Evolutionary conservation across 805 yeast species (phyloP).

Genomic region (Spathaspora hagerdaliae): DNA sequence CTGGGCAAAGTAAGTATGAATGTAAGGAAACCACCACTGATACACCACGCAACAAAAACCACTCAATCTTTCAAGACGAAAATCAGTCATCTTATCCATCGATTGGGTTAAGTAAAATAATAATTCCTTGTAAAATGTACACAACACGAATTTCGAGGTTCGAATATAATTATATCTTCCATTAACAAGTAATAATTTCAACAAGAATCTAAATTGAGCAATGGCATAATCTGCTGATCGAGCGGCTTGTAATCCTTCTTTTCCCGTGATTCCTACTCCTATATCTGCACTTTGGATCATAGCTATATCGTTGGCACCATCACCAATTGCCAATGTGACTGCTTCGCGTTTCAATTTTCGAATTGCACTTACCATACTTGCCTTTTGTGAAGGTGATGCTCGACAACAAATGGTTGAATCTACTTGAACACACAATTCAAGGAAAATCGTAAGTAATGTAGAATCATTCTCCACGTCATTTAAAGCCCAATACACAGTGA

Average conservation of each 20-base stretch:
- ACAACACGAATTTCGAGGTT: conserved; percentile 84
- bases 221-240: conserved; percentile 91
- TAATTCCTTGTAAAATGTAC: conserved; percentile 93
- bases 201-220: conserved; percentile 85
- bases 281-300: conserved; percentile 99
- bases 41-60: no score
- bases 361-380: conserved; percentile 79
- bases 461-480: conserved; percentile 68
- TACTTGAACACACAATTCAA: conserved; percentile 80
- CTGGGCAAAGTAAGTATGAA: background rate
- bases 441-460: conserved; percentile 66
- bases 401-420: conserved; percentile 94
- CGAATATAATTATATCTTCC: conserved; percentile 94
- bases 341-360: conserved; percentile 61
- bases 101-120: conserved; percentile 86
- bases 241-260: conserved; percentile 96
- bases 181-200: conserved; percentile 83
- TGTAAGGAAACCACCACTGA: background rate
- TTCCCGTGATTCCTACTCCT: conserved; percentile 96
- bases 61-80: no score
- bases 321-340: conserved; percentile 95
- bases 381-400: conserved; percentile 96
- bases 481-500: conserved; percentile 86
- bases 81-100: no score
- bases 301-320: no score